Evolutionary conservation across 148 eudicot species (phyloP).

Genomic region (Chenopodium suecicum): DNA sequence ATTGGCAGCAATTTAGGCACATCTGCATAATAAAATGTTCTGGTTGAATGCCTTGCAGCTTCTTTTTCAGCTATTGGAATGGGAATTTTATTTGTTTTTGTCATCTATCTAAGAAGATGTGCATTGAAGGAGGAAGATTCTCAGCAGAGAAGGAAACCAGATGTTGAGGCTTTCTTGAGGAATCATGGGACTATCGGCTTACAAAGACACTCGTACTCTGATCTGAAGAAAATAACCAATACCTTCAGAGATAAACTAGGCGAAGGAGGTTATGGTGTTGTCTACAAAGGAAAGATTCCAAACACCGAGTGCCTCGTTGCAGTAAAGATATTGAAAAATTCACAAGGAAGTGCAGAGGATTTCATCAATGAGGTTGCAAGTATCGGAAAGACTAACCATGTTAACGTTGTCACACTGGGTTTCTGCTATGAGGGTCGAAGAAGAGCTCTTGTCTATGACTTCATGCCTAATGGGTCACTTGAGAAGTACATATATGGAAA

Average conservation of each 20-base stretch:
- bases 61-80: constrained; percentile 13
- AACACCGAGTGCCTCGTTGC: constrained; percentile 60
- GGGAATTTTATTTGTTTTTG: neutral
- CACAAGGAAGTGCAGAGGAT: constrained; percentile 19
- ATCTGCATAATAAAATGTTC: neutral
- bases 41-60: constrained; percentile 15
- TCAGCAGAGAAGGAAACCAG: constrained; percentile 1
- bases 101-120: neutral
- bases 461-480: constrained; percentile 61
- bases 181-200: constrained; percentile 30
- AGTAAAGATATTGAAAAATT: constrained; percentile 50
- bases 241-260: constrained; percentile 67
- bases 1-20: too few relatives aligned
- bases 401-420: constrained; percentile 63
- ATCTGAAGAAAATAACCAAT: constrained; percentile 70
- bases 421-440: constrained; percentile 55
- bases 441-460: constrained; percentile 74
- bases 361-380: constrained; percentile 62
- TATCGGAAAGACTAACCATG: constrained; percentile 63
- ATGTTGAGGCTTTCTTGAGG: constrained; percentile 28
- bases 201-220: constrained; percentile 49
- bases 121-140: neutral
- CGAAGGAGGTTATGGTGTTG: constrained; percentile 84
- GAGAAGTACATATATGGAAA: constrained; percentile 25
- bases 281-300: constrained; percentile 61